Evolutionary conservation across 306 rosid genomes (phyloP), one percentile per base, ranked within the genome.

Genomic region (Lithocarpus polystachyus): DNA sequence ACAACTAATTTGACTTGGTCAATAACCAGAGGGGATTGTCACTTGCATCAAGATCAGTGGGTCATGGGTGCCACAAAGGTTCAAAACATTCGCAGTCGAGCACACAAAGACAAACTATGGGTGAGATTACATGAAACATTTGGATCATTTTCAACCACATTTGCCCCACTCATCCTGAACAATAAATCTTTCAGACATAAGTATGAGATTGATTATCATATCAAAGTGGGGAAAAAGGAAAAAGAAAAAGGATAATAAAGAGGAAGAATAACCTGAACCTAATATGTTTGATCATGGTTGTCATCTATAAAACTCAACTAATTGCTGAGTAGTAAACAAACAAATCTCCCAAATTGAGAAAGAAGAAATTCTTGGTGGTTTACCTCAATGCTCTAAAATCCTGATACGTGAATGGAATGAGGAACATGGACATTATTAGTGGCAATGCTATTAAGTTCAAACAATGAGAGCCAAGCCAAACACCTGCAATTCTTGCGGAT

Each of bases 21-120:
- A 77, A 56, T 76, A 43, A 18, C 70, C 48, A 71, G 73, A n/a
- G 73, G 65, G 77, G 19, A 43, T 79, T 77, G 80, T 73, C 71
- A 73, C 72, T 79, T 77, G 45, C 52, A 35, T 75, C 55, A 74
- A 77, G 77, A 77, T 71, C 85, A 67, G 79, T 71, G 82, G 83
- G 53, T 12, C 53, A 48, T 48, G 17, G 53, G 59, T 53, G 67
- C 62, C 83, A 85, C 75, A 74, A 55, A 65, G 40, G 75, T 55
- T 56, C 79, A 82, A 88, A 80, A 51, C 77, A 60, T 77, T 60
- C 71, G 61, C n/a, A 6, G 77, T 73, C 31, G 69, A 59, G 81
- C 72, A 68, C 56, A 71, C 71, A 52, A 51, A 77, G 61, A 75
- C 72, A 84, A 67, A 52, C 76, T 64, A 20, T 73, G 72, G 69